Conservation (phyloP, 2,329 filamentous ascomycete species). For the Penicillium sp. region DNA sequence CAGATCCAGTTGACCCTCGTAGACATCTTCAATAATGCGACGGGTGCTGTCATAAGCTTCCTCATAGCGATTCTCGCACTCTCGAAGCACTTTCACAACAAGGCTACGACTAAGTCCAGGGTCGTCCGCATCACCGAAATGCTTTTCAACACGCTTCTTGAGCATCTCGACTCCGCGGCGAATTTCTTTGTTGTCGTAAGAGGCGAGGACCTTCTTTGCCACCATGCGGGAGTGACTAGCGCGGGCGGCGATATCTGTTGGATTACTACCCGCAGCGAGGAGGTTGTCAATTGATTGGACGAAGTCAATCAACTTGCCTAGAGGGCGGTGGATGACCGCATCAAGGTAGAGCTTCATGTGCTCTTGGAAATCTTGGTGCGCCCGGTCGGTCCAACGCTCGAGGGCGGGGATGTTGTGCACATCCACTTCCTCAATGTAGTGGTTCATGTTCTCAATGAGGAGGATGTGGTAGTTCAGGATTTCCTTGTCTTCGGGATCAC, state of each 20-base stretch:
- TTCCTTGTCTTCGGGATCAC: conserved; percentile 88
- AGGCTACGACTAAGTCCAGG: conserved; percentile 61
- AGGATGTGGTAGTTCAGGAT: conserved; percentile 96
- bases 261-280: conserved; percentile 57
- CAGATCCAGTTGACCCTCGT: conserved; percentile 48
- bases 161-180: conserved; percentile 86
- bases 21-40: conserved; percentile 45
- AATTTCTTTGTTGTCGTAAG: conserved; percentile 80
- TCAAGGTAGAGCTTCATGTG: conserved; percentile 85
- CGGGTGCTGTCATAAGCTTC: conserved; percentile 53
- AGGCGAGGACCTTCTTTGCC: conserved; percentile 81
- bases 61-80: conserved; percentile 59
- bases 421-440: conserved; percentile 90
- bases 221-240: conserved; percentile 77
- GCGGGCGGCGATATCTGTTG: conserved; percentile 67
- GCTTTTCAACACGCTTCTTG: conserved; percentile 91
- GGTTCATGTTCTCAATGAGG: conserved; percentile 98
- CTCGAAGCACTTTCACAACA: conserved; percentile 59
- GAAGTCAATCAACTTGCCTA: conserved; percentile 89
- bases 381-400: conserved; percentile 77
- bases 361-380: conserved; percentile 74
- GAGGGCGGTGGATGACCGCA: conserved; percentile 81
- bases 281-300: conserved; percentile 81
- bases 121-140: conserved; percentile 88
- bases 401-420: conserved; percentile 70